phyloP scores from a whole-genome alignment of 495 filamentous ascomycete genomes.

The Trichoderma reesei region DNA sequence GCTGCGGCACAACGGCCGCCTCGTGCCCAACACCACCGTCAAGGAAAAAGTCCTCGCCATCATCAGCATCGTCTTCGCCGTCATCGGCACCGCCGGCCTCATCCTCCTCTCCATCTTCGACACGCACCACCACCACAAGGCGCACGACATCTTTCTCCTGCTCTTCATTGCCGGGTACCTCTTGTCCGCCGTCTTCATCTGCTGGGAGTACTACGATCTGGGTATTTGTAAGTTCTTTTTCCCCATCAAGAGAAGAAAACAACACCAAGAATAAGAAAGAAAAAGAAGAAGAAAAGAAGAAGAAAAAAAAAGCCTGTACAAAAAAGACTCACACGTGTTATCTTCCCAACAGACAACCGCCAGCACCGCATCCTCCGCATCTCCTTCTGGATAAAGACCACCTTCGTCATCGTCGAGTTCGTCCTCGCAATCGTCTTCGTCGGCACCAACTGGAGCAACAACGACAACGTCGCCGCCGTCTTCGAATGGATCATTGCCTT shows the following conservation, averaged over 20 bases:
- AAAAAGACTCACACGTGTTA: not conserved
- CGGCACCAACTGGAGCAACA: constrained; percentile 25
- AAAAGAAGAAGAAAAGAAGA: not conserved
- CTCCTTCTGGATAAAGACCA: constrained; percentile 74
- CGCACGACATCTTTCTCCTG: constrained; percentile 70
- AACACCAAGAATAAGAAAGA: not conserved
- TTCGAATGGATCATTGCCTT: constrained; percentile 76
- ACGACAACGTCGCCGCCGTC: constrained; percentile 48
- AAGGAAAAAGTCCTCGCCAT: constrained; percentile 61
- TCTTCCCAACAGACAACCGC: constrained; percentile 46
- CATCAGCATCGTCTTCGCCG: constrained; percentile 59
- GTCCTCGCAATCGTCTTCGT: constrained; percentile 60
- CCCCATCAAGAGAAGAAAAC: not conserved
- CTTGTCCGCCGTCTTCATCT: constrained; percentile 72
- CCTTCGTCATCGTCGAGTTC: constrained; percentile 72
- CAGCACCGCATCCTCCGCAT: constrained; percentile 59
- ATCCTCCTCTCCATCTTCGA: constrained; percentile 82
- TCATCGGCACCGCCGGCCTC: constrained; percentile 67
- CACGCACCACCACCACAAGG: constrained; percentile 49
- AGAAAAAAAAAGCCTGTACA: not conserved
- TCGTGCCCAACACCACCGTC: constrained; percentile 57
- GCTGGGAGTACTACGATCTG: constrained; percentile 77
- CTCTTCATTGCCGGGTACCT: constrained; percentile 83
- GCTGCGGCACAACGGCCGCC: constrained; percentile 64
- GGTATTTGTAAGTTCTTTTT: constrained; percentile 29